A percentile compares a stretch with the other conserved stretches of the same genome.
phyloP scores from a whole-genome alignment of 2,329 filamentous ascomycete species.

The Stemphylium lycopersici region DNA sequence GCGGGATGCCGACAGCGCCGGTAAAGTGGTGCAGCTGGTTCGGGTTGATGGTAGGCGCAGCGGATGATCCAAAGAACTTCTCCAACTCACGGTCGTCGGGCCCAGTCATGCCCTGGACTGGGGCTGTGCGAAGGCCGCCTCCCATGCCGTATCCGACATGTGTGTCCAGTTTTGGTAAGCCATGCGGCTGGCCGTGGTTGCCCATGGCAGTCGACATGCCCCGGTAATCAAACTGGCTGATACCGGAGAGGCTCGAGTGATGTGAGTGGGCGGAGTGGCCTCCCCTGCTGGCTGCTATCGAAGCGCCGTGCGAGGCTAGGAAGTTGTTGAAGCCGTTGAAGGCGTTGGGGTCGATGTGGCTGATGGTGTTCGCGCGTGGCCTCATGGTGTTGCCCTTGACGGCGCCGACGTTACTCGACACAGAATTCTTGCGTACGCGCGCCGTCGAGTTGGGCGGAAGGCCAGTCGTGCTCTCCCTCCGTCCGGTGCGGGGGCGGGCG shows the following conservation, averaged over 20 bases:
- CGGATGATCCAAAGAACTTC: slow-evolving; percentile 66
- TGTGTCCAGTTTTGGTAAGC: slow-evolving; percentile 83
- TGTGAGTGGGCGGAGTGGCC: slow-evolving; percentile 65
- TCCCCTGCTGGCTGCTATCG: slow-evolving; percentile 56
- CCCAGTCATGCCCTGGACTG: slow-evolving; percentile 54
- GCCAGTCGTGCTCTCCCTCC: slow-evolving; percentile 84
- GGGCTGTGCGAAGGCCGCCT: slow-evolving; percentile 78
- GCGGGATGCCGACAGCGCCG: slow-evolving; percentile 69
- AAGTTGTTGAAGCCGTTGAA: slow-evolving; percentile 64
- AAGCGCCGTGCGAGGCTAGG: slow-evolving; percentile 64
- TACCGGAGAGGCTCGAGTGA: slow-evolving; percentile 74
- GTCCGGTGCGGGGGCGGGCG: slow-evolving; percentile 78
- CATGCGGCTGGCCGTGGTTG: slow-evolving; percentile 69
- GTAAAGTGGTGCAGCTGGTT: slow-evolving; percentile 84
- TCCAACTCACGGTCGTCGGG: slow-evolving; percentile 72
- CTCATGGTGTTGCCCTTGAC: slow-evolving; percentile 68
- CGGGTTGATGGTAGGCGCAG: slow-evolving; percentile 66
- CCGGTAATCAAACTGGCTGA: slow-evolving; percentile 70
- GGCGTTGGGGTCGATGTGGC: slow-evolving; percentile 80
- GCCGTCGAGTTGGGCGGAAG: slow-evolving; percentile 71
- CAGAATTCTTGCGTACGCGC: slow-evolving; percentile 89
- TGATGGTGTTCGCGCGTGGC: slow-evolving; percentile 93
- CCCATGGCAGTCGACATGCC: slow-evolving; percentile 73
- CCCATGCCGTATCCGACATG: slow-evolving; percentile 71
- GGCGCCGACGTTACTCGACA: slow-evolving; percentile 65